Base-by-base conservation (phyloP, 1,284 basidiomycete genomes). In the Naganishia sp. region DNA sequence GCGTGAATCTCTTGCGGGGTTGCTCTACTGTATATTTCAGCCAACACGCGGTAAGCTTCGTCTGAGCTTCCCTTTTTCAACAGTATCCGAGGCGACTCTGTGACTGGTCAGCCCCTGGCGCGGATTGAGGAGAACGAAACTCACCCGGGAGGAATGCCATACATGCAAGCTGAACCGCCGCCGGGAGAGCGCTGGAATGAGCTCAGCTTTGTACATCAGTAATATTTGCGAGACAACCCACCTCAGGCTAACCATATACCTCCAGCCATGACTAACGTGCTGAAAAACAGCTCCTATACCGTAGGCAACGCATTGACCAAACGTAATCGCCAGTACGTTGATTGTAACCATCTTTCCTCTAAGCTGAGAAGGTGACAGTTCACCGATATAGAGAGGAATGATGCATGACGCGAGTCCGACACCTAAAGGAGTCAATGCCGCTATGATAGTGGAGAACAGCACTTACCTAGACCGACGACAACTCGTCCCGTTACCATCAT, bases 231-330 rank as follows among this genome's bases (percentile, higher is more conserved):
- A 89, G 0, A 88, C 80, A 1, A 84, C 84, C 18, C 15, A 50
- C 88, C 88, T 0, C 23, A 90, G 79, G 1, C 88, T 89, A 28
- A 91, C 88, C 88, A 92, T 90, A 86, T 86, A 92, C 61, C 90
- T 80, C 90, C 90, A 92, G 0, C 90, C 90, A 13, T 84, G 81
- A 35, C 78, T 73, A 28, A 85, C 79, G 64, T 85, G 82, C 63
- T 84, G 85, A 71, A 92, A 91, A 0, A 84, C 87, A 11, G 88
- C 87, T 43, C 88, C 88, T 58, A 90, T 88, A 10, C 84, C 87
- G 71, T 90, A 90, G 0, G 88, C 88, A 52, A 90, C 83, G 25
- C 90, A 88, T 72, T 90, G 89, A 2, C 89, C 89, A 4, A 80
- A 70, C 3, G 81, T 81, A 67, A 80, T 74, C 45, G 75, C 74